Base-by-base conservation (phyloP, 2,329 filamentous ascomycete species). In the Aspergillus ibericus region DNA sequence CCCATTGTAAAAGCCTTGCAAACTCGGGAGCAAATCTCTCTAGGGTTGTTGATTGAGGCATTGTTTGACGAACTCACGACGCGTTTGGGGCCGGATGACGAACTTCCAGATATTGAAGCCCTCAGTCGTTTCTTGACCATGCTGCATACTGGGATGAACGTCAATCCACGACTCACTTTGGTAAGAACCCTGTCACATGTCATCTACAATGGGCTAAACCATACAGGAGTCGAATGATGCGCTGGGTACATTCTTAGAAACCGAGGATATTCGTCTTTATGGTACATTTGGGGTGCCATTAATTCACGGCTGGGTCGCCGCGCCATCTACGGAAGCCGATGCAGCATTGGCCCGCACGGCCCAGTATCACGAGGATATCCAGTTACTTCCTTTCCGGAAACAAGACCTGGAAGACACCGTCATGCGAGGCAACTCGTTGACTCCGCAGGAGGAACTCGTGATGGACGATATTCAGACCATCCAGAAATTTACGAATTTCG, bases 101-200 rank as follows among this genome's bases (percentile, higher is more conserved):
- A 86, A 15, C 77, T 98, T 22, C 93, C 93, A 0, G 95, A 98
- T 71, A 89, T 98, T 9, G 85, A 88, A 35, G 93, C 96, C 59
- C 81, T 99, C 1, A 96, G 96, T 72, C 82, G 84, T 6, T 99
- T 99, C 70, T 80, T 99, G 2, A 85, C 95, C 57, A 90, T 91
- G 46, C 79, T 99, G 2, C 92, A 97, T 67, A 98, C 93, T 0
- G 95, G 95, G 36, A 96, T 99, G 91, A 99, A 98, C 68, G 93
- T 98, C 58, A 99, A 99, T 64, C 95, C 95, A 2, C 86, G 90
- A 18, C 95, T 96, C 63, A 83, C 96, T 7, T 83, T 91, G 1
- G 82, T 74, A 68, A 59, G 63, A 52, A 32, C 13, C n/a, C 15
- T 18, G 8, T 1, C 12, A 36, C 15, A 27, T 29, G 1, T 16